Percentiles rank a stretch among this genome's conserved stretches.
These are phyloP conservation scores for Phytophthora sojae DNA, from an alignment of 352 stramenopile species.

Conservation along the genomic window DNA sequence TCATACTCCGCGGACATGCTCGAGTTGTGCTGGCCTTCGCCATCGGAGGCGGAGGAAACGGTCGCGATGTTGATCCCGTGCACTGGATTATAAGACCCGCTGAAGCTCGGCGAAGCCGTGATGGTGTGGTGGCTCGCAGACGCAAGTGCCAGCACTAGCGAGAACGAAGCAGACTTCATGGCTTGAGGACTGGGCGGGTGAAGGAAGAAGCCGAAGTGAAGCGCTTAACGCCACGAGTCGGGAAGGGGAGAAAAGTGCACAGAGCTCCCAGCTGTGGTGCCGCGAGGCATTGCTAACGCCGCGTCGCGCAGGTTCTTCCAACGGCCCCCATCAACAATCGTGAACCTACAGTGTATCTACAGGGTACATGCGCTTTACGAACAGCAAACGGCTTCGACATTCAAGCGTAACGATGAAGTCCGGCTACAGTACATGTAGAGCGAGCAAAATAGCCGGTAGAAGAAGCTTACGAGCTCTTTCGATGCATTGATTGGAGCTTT, in stretches of 20 bases:
- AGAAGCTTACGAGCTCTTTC: conserved; percentile 3
- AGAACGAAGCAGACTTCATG: conserved; percentile 14
- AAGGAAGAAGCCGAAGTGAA: conserved; percentile 25
- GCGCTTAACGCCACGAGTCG: not conserved
- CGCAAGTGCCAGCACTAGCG: conserved; percentile 15
- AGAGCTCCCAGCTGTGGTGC: conserved; percentile 21
- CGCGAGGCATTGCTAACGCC: conserved; percentile 31
- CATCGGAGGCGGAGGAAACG: conserved; percentile 8
- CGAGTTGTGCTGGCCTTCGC: conserved; percentile 1
- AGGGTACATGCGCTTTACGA: conserved; percentile 1
- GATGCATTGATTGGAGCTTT: conserved; percentile 12
- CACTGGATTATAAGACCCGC: conserved; percentile 5
- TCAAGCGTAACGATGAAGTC: not conserved
- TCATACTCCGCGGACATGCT: conserved; percentile 12
- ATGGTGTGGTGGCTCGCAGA: not conserved
- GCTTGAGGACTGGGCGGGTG: not conserved
- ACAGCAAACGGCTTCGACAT: conserved; percentile 23
- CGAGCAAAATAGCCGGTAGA: not conserved
- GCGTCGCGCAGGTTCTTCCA: conserved; percentile 20
- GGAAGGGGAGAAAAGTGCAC: conserved; percentile 20
- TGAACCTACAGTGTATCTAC: not conserved
- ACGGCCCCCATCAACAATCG: conserved; percentile 9
- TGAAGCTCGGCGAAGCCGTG: not conserved
- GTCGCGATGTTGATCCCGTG: conserved; percentile 27
- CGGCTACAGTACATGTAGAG: not conserved